A percentile compares a stretch with the other conserved stretches of the same genome.
phyloP scores from a whole-genome alignment of 2,329 filamentous ascomycete genomes.

The Leptographium procerum region DNA sequence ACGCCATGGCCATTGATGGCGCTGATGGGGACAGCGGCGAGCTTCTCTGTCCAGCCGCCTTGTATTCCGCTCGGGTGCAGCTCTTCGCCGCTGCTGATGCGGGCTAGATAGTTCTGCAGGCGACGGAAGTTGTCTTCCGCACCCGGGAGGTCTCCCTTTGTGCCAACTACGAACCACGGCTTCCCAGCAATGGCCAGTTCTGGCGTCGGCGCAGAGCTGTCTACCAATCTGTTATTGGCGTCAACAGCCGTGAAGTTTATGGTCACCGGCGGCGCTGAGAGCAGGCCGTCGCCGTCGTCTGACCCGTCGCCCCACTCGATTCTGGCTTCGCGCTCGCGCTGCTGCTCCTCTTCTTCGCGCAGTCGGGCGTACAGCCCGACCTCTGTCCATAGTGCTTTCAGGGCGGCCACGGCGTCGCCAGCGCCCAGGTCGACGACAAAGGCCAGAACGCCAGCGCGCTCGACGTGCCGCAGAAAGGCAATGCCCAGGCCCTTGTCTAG shows the following conservation, averaged over 20 bases:
- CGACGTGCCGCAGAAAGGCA: constrained; percentile 86
- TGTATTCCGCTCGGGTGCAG: constrained; percentile 62
- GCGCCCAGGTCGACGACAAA: constrained; percentile 83
- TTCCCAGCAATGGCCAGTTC: constrained; percentile 77
- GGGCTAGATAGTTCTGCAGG: constrained; percentile 59
- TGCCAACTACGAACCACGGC: constrained; percentile 93
- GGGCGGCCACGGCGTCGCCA: constrained; percentile 65
- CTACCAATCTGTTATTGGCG: neutral
- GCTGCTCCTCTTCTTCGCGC: constrained; percentile 60
- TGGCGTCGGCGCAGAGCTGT: constrained; percentile 14
- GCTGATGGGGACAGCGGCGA: constrained; percentile 71
- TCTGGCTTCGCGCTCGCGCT: constrained; percentile 44
- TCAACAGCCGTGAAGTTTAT: neutral
- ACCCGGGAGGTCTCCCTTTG: constrained; percentile 73
- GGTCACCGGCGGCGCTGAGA: no score
- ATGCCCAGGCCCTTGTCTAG: constrained; percentile 84
- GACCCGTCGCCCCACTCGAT: constrained; percentile 36
- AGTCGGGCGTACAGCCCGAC: constrained; percentile 76
- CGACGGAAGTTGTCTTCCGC: constrained; percentile 67
- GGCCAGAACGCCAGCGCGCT: constrained; percentile 82
- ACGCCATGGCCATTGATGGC: constrained; percentile 82
- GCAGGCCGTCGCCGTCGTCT: constrained; percentile 23
- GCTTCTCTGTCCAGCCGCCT: constrained; percentile 46
- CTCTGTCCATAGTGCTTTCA: constrained; percentile 81
- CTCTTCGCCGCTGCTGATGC: constrained; percentile 48